Evolutionary conservation across 805 yeast species (phyloP).

Genomic region (Nakazawaea wyomingensis): DNA sequence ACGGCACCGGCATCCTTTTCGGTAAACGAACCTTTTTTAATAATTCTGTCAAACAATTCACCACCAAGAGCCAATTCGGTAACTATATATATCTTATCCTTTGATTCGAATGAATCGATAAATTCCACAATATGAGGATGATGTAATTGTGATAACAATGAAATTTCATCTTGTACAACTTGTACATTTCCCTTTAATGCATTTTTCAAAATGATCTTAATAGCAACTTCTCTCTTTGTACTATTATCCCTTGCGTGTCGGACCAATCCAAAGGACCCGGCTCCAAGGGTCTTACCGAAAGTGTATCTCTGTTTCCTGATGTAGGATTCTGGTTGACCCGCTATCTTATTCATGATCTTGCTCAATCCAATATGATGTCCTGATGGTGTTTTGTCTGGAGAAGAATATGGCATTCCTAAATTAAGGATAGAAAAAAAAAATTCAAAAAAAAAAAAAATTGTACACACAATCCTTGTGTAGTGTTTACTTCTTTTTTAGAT

Average conservation of each 20-base stretch:
- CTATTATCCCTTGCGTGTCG: conserved; percentile 55
- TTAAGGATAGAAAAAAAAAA: no score
- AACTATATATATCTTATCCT: conserved; percentile 87
- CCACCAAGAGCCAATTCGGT: conserved; percentile 97
- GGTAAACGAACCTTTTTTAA: conserved; percentile 76
- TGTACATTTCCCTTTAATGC: conserved; percentile 63
- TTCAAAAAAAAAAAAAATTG: no score
- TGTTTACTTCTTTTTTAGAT: no score
- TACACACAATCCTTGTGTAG: no score
- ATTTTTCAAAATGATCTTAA: conserved; percentile 83
- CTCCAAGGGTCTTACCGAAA: conserved; percentile 84
- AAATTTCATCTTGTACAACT: conserved; percentile 74
- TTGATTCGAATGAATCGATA: conserved; percentile 89
- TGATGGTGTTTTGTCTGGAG: conserved; percentile 3
- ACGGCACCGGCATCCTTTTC: conserved; percentile 82
- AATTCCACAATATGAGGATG: conserved; percentile 90
- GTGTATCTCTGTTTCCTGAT: conserved; percentile 62
- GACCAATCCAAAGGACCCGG: conserved; percentile 93
- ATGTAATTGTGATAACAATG: conserved; percentile 56
- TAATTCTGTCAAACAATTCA: conserved; percentile 84
- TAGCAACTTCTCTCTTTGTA: conserved; percentile 70
- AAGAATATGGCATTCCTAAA: conserved; percentile 10
- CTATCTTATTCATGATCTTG: conserved; percentile 45
- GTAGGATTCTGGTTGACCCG: conserved; percentile 72
- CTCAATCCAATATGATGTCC: conserved; percentile 15